Evolutionary conservation across 805 yeast species (phyloP), one percentile per base, ranked within the genome.

Genomic region (Ogataea glucozyma): DNA sequence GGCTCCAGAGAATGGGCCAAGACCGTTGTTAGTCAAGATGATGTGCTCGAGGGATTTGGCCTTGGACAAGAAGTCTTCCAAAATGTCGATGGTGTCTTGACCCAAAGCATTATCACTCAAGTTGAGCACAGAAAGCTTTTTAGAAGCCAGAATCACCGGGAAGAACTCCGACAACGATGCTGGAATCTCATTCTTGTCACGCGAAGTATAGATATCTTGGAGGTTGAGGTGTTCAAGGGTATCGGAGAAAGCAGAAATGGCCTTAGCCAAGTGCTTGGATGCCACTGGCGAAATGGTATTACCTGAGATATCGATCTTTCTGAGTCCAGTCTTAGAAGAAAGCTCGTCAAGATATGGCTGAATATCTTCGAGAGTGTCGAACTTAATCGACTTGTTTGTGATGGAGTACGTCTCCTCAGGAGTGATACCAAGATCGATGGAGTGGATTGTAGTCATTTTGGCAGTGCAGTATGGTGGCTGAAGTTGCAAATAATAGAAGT

Each of bases 1-100:
- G 44, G 91, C 84, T 56, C 99, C 99, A 1, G 98, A 96, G 62
- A 85, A 85, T 19, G 99, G 99, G 26, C 99, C 99, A 81, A 93
- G 84, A 43, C 99, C 99, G 64, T 93, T 93, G 68, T 93, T 93
- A 35, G 97, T 84, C 49, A 93, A 72, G 52, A 88, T 82, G 64
- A 93, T 76, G 62, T 93, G 97, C 65, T 87, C 85, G 43, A 93
- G 69, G 19, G 95, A 81, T 13, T 79, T 75, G 26, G 91, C 95
- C 54, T 83, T 73, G 10, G 86, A 70, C 45, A 93, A 71, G 56
- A 83, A 89, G 20, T 71, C 73, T 61, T 93, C 96, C 43, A 93
- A 74, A 7, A 93, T 95, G 45, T 85, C 96, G 48, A 93, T 88
- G 18, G 98, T 86, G 60, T 93, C 95, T 60, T 93, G 83, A 10